These are phyloP conservation scores for Xylaria sp. DNA, from an alignment of 495 filamentous ascomycete species.

Conservation along the genomic window DNA sequence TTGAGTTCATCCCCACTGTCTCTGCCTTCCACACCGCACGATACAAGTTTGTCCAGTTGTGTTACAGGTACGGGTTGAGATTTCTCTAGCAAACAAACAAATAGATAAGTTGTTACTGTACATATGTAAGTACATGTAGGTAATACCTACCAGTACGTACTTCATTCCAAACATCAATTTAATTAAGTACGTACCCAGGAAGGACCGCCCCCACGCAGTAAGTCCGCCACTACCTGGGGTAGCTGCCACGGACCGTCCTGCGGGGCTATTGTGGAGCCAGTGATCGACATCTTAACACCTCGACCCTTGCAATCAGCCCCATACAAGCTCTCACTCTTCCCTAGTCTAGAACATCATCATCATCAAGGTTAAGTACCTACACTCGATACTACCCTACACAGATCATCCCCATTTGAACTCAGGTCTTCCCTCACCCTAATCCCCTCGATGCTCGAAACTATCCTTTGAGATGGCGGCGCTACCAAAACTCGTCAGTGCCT, in stretches of 20 bases:
- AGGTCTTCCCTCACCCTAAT: background rate
- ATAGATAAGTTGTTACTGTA: no score
- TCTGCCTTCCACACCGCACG: background rate
- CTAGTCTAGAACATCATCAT: background rate
- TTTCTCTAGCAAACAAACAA: background rate
- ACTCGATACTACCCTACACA: background rate
- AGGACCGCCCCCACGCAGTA: background rate
- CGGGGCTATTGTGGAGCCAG: slow-evolving; percentile 12
- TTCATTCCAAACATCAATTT: no score
- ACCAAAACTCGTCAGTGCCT: slow-evolving; percentile 28
- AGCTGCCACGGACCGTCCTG: background rate
- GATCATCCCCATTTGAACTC: background rate
- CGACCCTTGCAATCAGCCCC: background rate
- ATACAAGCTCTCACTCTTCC: background rate
- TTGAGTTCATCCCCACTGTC: background rate
- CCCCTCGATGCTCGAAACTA: background rate
- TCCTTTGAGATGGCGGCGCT: slow-evolving; percentile 1
- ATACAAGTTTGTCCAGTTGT: background rate
- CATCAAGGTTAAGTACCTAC: no score
- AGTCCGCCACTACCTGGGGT: background rate
- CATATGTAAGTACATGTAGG: no score
- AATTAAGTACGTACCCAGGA: no score
- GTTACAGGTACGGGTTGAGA: background rate
- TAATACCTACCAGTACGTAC: no score
- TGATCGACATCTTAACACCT: background rate